Conservation (phyloP, 495 filamentous ascomycete genomes). For the Beverwykella pulmonaria region DNA sequence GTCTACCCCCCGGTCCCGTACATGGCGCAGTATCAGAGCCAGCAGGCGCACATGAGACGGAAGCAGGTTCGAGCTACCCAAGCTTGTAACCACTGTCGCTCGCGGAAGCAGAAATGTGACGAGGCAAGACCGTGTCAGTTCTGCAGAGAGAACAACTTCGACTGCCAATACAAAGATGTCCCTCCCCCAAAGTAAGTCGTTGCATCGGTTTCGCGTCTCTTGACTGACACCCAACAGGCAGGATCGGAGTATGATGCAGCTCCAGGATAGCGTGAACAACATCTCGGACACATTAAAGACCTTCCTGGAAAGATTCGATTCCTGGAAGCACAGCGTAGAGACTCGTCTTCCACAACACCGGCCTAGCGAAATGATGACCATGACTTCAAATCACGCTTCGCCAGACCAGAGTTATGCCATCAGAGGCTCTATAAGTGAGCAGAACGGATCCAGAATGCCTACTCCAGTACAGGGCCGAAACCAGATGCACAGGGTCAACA, state of each 20-base stretch:
- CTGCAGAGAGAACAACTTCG: constrained; percentile 56
- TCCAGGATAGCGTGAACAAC: constrained; percentile 37
- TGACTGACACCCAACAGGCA: constrained; percentile 37
- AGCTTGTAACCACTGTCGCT: constrained; percentile 70
- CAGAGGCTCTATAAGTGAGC: constrained; percentile 23
- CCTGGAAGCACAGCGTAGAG: constrained; percentile 26
- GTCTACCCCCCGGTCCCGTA: constrained; percentile 6
- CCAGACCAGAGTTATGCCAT: constrained; percentile 10
- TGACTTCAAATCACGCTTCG: constrained; percentile 15
- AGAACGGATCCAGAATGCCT: constrained; percentile 18
- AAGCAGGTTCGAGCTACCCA: constrained; percentile 48
- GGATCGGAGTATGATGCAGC: constrained; percentile 48
- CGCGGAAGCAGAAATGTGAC: constrained; percentile 72
- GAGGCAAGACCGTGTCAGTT: constrained; percentile 55
- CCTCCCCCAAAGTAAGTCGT: constrained; percentile 65
- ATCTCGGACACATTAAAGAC: constrained; percentile 17
- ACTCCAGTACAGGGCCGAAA: constrained; percentile 27
- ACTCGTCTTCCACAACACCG: constrained; percentile 7
- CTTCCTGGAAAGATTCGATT: constrained; percentile 16
- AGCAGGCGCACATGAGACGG: constrained; percentile 29
- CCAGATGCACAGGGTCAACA: constrained; percentile 14
- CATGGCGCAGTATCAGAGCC: constrained; percentile 6
- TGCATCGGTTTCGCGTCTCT: constrained; percentile 10
- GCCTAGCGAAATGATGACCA: not conserved
- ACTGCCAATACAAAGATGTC: constrained; percentile 67